Evolutionary conservation across 139 green algal species (phyloP).

Genomic region (Penium margaritaceum): DNA sequence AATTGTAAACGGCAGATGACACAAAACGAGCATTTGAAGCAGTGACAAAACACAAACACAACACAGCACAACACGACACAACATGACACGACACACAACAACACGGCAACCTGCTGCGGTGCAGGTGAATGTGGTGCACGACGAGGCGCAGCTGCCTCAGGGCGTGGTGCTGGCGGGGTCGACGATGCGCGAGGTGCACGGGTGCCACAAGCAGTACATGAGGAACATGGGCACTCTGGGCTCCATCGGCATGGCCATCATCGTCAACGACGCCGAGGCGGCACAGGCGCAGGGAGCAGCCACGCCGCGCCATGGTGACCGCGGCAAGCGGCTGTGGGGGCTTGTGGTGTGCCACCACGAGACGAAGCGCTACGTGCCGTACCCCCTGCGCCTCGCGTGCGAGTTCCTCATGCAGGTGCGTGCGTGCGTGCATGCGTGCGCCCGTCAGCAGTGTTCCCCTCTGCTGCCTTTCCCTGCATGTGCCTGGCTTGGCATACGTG

Average conservation of each 20-base stretch:
- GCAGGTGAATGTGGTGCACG: constrained; percentile 24
- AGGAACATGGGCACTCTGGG: constrained; percentile 38
- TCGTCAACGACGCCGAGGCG: constrained; percentile 24
- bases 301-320: no score
- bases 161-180: constrained; percentile 29
- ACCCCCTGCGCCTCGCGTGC: constrained; percentile 24
- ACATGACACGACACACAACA: no score
- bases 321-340: constrained; percentile 26
- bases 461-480: no score
- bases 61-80: no score
- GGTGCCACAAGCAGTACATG: constrained; percentile 45
- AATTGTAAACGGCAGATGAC: no score
- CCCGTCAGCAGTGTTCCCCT: no score
- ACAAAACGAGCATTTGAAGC: no score
- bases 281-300: no score
- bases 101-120: constrained; percentile 8
- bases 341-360: constrained; percentile 36
- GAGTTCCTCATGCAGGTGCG: constrained; percentile 37
- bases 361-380: constrained; percentile 16
- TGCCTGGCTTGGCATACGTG: no score
- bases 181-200: constrained; percentile 27
- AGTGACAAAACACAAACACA: no score
- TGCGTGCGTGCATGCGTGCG: no score
- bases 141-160: background rate
- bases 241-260: constrained; percentile 31